Base-by-base conservation (phyloP, 257 asterid genomes). In the Voacanga thouarsii region DNA sequence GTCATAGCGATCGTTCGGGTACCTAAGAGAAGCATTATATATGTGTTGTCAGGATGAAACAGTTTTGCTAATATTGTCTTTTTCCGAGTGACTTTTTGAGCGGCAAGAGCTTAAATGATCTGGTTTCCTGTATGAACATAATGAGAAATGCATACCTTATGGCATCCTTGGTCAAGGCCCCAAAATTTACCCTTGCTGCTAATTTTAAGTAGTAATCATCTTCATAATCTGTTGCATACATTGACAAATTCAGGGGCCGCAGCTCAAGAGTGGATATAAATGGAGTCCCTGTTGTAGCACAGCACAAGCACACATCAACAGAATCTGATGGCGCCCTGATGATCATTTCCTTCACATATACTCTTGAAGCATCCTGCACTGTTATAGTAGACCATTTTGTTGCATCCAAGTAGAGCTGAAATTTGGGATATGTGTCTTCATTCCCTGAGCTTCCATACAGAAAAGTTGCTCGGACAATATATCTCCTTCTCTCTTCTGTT, bases 141-240 rank as follows among this genome's bases (percentile, higher is more conserved):
- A 11, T 6, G 33, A 45, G 18, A 50, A 73, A 26, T 21, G 30
- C 70, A 56, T 85, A 92, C 98, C 99, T 92, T 77, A 91, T 70
- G 28, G 90, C 76, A 30, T 90, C 89, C 30, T 80, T 84, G 73
- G 51, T 86, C 0, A 75, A 85, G 81, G 99, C 98, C 23, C 99
- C 99, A 69, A 95, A 95, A 83, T 95, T 92, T 19, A 95, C 89
- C 69, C 99, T 83, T 51, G 94, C 90, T 6, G 98, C 93, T 2
- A 95, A 86, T 80, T 90, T 88, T 82, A 95, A 49, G 88, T 82
- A 95, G 83, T 85, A 95, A 0, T 76, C 78, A 74, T 95, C 99
- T 81, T 95, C 99, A 77, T 80, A 95, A 77, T 95, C 99, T 0
- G 99, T 95, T 33, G 98, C 92, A 75, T 95, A 95, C 99, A 95